These are phyloP conservation scores for Pichia thaimueangensis DNA, from an alignment of 805 yeast species.

Conservation along the genomic window DNA sequence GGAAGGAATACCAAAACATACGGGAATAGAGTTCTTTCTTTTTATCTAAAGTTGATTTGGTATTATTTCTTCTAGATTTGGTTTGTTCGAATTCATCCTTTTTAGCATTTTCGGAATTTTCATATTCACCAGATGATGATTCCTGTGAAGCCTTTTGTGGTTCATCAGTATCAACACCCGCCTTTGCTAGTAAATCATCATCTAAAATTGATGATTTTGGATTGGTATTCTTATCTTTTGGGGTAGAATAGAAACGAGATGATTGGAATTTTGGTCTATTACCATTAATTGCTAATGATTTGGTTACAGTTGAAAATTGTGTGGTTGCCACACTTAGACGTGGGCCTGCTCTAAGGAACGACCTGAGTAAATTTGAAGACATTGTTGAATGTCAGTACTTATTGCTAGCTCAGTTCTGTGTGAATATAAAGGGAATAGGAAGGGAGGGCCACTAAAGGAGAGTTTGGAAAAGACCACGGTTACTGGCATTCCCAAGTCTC, in stretches of 20 bases:
- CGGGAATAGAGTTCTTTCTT: slow-evolving; percentile 81
- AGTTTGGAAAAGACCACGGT: too few relatives aligned
- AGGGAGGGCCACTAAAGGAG: too few relatives aligned
- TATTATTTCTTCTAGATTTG: slow-evolving; percentile 46
- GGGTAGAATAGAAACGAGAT: slow-evolving; percentile 19
- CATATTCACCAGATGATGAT: slow-evolving; percentile 1
- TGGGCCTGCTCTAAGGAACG: background rate
- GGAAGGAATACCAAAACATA: slow-evolving; percentile 55
- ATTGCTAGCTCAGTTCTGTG: too few relatives aligned
- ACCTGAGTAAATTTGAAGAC: background rate
- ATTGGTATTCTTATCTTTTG: slow-evolving; percentile 21
- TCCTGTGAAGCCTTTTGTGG: slow-evolving; percentile 8
- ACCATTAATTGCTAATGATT: too few relatives aligned
- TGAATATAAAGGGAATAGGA: too few relatives aligned
- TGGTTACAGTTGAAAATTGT: too few relatives aligned
- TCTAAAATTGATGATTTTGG: slow-evolving; percentile 57
- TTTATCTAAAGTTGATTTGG: slow-evolving; percentile 62
- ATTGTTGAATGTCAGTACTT: too few relatives aligned
- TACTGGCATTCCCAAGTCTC: too few relatives aligned
- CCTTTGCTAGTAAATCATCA: slow-evolving; percentile 76
- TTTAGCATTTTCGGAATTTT: slow-evolving; percentile 5
- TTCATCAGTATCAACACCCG: slow-evolving; percentile 64
- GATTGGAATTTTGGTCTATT: background rate
- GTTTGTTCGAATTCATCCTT: slow-evolving; percentile 30
- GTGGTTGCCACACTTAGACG: background rate